A percentile compares a stretch with the other conserved stretches of the same genome.
Evolutionary conservation across 495 filamentous ascomycete species (phyloP).

Genomic region (Lasiosphaeris hirsuta): DNA sequence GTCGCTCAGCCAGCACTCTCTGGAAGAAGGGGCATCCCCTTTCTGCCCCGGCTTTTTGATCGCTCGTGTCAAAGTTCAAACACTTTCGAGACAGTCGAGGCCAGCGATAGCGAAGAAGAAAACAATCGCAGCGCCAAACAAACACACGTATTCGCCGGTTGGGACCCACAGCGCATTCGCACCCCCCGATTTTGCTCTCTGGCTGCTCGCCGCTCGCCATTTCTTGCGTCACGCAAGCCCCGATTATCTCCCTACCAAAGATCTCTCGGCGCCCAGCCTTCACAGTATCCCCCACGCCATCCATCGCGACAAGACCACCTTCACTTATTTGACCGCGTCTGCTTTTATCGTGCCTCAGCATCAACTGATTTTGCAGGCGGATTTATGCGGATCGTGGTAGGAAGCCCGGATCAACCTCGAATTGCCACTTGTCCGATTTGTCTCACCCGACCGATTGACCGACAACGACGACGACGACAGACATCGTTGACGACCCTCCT

Average conservation of each 20-base stretch:
- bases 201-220: conserved; percentile 1
- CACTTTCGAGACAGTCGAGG: conserved; percentile 26
- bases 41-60: conserved; percentile 15
- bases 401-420: too few relatives aligned
- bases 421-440: too few relatives aligned
- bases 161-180: conserved; percentile 2
- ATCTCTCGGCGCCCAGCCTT: conserved; percentile 39
- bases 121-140: conserved; percentile 6
- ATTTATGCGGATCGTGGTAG: too few relatives aligned
- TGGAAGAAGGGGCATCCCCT: conserved; percentile 7
- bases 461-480: too few relatives aligned
- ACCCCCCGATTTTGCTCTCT: background rate
- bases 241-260: conserved; percentile 15
- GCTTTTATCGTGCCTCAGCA: too few relatives aligned
- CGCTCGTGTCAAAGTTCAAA: conserved; percentile 30
- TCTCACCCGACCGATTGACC: too few relatives aligned
- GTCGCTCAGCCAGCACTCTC: too few relatives aligned
- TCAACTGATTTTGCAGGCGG: too few relatives aligned
- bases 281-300: conserved; percentile 27
- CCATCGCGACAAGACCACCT: conserved; percentile 19
- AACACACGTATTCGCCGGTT: background rate
- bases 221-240: conserved; percentile 11
- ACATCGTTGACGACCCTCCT: too few relatives aligned
- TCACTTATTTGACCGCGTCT: conserved; percentile 11
- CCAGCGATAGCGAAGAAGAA: conserved; percentile 8